Evolutionary conservation across 306 rosid species (phyloP), one percentile per base, ranked within the genome.

Genomic region (Cicer pinnatifidum): DNA sequence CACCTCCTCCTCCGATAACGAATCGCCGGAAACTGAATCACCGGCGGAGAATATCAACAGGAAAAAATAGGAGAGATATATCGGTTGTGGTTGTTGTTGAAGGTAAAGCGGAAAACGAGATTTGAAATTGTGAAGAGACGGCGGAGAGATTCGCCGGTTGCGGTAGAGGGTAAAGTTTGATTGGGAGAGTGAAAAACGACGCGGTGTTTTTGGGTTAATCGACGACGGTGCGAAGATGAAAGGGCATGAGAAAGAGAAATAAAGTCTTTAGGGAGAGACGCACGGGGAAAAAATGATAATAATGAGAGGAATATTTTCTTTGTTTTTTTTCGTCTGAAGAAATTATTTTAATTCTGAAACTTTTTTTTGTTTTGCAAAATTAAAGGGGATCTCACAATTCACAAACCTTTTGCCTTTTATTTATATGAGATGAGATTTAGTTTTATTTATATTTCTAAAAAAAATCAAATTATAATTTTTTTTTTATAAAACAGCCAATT

Each of bases 201-300:
- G 80, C 81, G 64, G 88, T 67, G 82, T 82, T 77, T 77, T 81
- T 59, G 75, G 83, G 74, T 85, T 82, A 79, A 82, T 76, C 88
- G 84, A 78, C 88, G 79, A 79, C 69, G 86, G 53, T 63, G 60
- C 41, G 59, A 64, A 79, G 85, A 71, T 67, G 85, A 75, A 73
- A 45, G 66, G 68, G 41, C 76, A 79, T 47, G 79, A 71, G 81
- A 75, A 81, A 75, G 85, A 83, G 76, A 81, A 45, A 44, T 44
- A 69, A 60, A 69, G 78, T 69, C 75, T 70, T 77, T 13, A 13
- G 57, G 40, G 80, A 61, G 75, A 67, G 80, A 65, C 63, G 67
- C 77, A 74, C 65, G 63, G 46, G 48, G 43, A 60, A 28, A 47
- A 76, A 67, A 80, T 72, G 71, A 70, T 75, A 68, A 72, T 76